Evolutionary conservation across 495 filamentous ascomycete genomes (phyloP), one percentile per base, ranked within the genome.

Genomic region (Talaromyces proteolyticus): DNA sequence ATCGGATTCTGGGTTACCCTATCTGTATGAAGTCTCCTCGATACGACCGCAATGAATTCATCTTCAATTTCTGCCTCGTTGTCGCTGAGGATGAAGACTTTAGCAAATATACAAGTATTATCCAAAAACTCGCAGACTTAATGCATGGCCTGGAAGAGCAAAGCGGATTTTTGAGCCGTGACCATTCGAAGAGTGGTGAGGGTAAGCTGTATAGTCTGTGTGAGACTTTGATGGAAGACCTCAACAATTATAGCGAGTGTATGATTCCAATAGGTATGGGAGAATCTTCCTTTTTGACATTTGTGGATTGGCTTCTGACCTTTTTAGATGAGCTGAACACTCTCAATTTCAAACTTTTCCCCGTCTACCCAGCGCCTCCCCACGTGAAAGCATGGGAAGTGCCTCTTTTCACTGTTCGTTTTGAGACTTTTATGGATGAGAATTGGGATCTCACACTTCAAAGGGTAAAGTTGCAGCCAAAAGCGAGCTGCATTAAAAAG

Each of bases 241-340:
- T 98, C 48, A 97, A 97, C 61, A 95, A 94, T 60, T 98, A 97
- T 56, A 89, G 86, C 57, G 93, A 98, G 70, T 95, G 89, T 79
- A 91, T 96, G 91, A 93, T 95, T 56, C 89, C 91, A 2, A 89
- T 95, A 57, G 85, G 86, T 89, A 67, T 25, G 76, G 70, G n/a
- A n/a, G 0, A 40, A 29, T 41, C 29, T 51, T 37, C 44, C 14
- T 21, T 19, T 39, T 24, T 22, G 19, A 18, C 36, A 29, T 26
- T 49, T 49, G 46, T 17, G 34, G 51, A 25, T 18, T 43, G 10
- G 49, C 57, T 23, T 64, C 63, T 44, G 59, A 38, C 3, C 16
- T 40, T 18, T 42, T 6, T 54, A 89, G 91, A 96, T 65, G 89
- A 94, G 53, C 82, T 88, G 52, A 96, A 95, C 68, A 95, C 89